phyloP scores from a whole-genome alignment of 23 red algal genomes.

The Gracilaria domingensis region DNA sequence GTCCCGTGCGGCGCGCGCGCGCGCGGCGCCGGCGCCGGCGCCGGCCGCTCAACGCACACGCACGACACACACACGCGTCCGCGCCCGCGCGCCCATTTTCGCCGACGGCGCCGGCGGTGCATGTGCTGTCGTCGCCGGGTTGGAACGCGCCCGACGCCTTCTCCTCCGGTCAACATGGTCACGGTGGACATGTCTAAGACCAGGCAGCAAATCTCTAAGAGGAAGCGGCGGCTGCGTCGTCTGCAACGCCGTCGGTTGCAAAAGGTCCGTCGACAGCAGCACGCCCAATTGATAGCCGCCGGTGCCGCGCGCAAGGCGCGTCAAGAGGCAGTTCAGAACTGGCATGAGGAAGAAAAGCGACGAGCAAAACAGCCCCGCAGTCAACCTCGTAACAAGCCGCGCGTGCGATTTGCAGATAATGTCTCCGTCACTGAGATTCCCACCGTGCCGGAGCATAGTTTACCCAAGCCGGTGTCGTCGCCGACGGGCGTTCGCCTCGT shows the following conservation, averaged over 20 bases:
- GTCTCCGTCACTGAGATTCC: conserved; percentile 57
- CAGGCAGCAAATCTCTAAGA: conserved; percentile 40
- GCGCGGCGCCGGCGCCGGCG: too few species aligned
- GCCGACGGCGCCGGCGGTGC: too few species aligned
- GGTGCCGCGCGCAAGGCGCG: conserved; percentile 3
- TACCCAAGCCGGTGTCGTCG: conserved; percentile 30
- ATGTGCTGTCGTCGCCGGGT: too few species aligned
- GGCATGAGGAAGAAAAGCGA: conserved; percentile 44
- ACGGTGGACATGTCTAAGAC: conserved; percentile 44
- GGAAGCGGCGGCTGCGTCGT: conserved; percentile 25
- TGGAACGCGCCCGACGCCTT: too few species aligned
- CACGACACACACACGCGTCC: too few species aligned
- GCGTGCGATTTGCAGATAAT: conserved; percentile 37
- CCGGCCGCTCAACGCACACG: too few species aligned
- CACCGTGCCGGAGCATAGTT: neutral
- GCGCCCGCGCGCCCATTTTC: too few species aligned
- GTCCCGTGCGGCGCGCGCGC: too few species aligned
- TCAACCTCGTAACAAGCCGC: neutral
- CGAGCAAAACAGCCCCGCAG: neutral
- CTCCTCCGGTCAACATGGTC: conserved; percentile 41
- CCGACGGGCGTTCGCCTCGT: conserved; percentile 3
- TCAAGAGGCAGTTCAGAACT: conserved; percentile 6
- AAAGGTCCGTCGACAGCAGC: conserved; percentile 21
- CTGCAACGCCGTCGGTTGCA: conserved; percentile 11
- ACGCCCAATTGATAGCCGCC: conserved; percentile 5